These are phyloP conservation scores for Pseudonitzschia delicatissima DNA, from an alignment of 108 stramenopile species.

Conservation along the genomic window DNA sequence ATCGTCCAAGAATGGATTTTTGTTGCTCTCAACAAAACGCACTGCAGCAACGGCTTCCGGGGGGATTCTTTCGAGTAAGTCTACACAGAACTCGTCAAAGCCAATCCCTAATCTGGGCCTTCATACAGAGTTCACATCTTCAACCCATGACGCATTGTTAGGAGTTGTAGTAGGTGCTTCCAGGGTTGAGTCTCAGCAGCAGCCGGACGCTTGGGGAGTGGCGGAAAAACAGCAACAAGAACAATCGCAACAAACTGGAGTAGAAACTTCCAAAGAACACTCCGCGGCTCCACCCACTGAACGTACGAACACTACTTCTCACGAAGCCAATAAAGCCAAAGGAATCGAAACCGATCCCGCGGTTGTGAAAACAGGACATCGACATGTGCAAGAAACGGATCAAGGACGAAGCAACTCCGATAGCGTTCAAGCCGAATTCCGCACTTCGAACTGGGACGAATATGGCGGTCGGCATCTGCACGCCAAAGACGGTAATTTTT, in stretches of 20 bases:
- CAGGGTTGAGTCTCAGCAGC: slow-evolving; percentile 23
- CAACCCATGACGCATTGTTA: slow-evolving; percentile 50
- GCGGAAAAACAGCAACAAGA: slow-evolving; percentile 25
- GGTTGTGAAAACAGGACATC: not conserved
- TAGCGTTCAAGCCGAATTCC: slow-evolving; percentile 6
- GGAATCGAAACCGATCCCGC: not conserved
- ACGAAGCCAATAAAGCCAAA: slow-evolving; percentile 4
- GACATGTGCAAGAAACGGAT: not conserved
- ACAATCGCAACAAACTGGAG: not conserved
- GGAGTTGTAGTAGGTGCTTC: slow-evolving; percentile 45
- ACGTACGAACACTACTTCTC: not conserved
- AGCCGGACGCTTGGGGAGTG: slow-evolving; percentile 57
- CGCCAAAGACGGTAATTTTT: slow-evolving; percentile 14
- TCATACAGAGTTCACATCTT: slow-evolving; percentile 30
- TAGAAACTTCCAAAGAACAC: not conserved
- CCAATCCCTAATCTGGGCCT: slow-evolving; percentile 29
- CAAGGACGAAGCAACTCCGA: not conserved
- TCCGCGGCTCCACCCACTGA: not conserved
- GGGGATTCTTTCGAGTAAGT: slow-evolving; percentile 39
- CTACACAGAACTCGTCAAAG: slow-evolving; percentile 27
- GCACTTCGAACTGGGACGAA: slow-evolving; percentile 42
- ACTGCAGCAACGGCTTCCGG: slow-evolving; percentile 25
- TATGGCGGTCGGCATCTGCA: slow-evolving; percentile 40
- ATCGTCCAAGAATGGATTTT: slow-evolving; percentile 59
- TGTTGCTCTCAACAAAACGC: slow-evolving; percentile 76